Conservation (phyloP, 164 flowering plant genomes). For the Nymphaea colorata region DNA sequence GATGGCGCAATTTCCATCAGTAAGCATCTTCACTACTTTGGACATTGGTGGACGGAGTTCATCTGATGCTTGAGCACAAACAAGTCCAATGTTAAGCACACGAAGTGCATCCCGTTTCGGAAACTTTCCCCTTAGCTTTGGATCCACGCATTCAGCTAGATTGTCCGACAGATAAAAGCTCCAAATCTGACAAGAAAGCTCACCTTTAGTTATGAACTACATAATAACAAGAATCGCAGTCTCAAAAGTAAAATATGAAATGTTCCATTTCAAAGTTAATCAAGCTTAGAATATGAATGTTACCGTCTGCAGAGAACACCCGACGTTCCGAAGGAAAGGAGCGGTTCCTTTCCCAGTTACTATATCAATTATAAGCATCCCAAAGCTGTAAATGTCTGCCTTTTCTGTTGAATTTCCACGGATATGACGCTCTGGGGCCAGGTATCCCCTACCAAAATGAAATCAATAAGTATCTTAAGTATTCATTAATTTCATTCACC, state of each 20-base stretch:
- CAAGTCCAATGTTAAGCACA: conserved; percentile 37
- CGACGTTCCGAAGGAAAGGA: neutral
- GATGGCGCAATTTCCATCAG: conserved; percentile 17
- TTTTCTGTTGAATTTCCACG: neutral
- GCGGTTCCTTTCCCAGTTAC: neutral
- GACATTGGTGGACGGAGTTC: conserved; percentile 61
- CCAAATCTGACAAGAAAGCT: neutral
- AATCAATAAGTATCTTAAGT: neutral
- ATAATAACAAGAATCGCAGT: neutral
- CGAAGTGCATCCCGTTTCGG: neutral
- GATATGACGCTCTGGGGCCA: neutral
- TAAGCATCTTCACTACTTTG: conserved; percentile 57
- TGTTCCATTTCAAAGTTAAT: neutral
- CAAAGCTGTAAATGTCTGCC: neutral
- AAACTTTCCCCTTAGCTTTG: neutral
- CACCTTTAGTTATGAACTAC: neutral
- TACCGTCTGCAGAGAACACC: neutral
- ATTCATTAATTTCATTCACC: neutral
- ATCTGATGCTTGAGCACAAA: conserved; percentile 71
- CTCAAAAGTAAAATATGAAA: neutral
- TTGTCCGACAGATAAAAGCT: neutral
- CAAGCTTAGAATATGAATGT: neutral
- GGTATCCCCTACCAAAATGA: neutral
- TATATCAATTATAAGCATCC: neutral
- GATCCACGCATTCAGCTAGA: neutral